Evolutionary conservation across 768 basidiomycete species (phyloP), one percentile per base, ranked within the genome.

Genomic region (Dioszegia aurantiaca): DNA sequence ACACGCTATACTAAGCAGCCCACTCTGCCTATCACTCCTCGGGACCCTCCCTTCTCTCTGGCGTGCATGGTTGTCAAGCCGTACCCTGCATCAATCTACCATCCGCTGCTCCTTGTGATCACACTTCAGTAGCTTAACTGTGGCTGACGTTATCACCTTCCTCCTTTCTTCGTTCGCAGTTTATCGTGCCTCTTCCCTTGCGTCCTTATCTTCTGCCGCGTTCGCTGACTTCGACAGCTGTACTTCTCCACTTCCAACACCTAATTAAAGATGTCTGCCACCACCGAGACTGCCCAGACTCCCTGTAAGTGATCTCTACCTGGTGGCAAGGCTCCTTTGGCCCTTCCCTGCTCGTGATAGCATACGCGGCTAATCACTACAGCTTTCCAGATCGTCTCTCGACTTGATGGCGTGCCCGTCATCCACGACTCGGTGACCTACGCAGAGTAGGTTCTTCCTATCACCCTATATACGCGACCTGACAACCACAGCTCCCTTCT

Each of bases 321-420:
- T 17, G 4, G 4, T 9, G 4, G 23, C 23, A 6, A 23, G 23
- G 19, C 26, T 45, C 23, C 44, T 26, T 45, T 23, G 11, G 8
- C 4, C 44, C 24, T 24, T 24, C 21, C 48, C 28, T 27, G 26
- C 46, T 14, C 14, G 14, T 47, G 11, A 21, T 14, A 6, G 4
- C 3, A 14, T 9, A 36, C 31, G 9, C 24, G 28, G 31, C 48
- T 36, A n/a, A 23, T 14, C 5, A 8, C 6, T 26, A 10, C 27
- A 72, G 74, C 65, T 44, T 71, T 71, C 73, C 69, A 72, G 67
- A 73, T 76, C 58, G 65, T 76, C 24, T 59, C 58, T 4, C 63
- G 70, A 16, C 58, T 76, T 19, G 73, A 68, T 39, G 61, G 69
- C 14, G 68, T 76, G 24, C 75, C 75, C 17, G 62, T 66, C 52